Percentiles rank a stretch among this genome's conserved stretches.
These are phyloP conservation scores for Aspergillus felis DNA, from an alignment of 2,329 filamentous ascomycete species.

Conservation along the genomic window DNA sequence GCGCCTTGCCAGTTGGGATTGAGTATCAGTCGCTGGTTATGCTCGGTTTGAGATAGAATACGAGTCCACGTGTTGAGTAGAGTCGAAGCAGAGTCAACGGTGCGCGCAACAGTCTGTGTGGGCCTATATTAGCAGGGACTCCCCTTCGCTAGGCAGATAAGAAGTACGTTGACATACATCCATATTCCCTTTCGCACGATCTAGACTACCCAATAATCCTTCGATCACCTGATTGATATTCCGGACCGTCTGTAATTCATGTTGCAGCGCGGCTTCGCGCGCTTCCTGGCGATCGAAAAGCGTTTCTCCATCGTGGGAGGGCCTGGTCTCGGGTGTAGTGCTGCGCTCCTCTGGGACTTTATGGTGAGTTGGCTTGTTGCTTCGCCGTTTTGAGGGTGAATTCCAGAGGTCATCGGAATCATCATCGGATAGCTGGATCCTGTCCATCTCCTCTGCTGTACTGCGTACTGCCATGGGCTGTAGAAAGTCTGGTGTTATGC, in stretches of 20 bases:
- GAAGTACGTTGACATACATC: conserved; percentile 32
- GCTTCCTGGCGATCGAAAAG: conserved; percentile 62
- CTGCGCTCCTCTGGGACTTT: conserved; percentile 37
- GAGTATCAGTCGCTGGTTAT: conserved; percentile 88
- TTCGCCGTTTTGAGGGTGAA: conserved; percentile 47
- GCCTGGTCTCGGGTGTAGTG: conserved; percentile 24
- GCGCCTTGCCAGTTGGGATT: conserved; percentile 88
- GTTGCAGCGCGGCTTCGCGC: conserved; percentile 69
- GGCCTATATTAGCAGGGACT: not conserved
- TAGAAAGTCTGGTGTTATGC: not conserved
- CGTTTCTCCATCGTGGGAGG: conserved; percentile 46
- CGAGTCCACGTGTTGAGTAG: conserved; percentile 93
- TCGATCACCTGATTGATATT: conserved; percentile 88
- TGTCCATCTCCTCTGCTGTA: conserved; percentile 48
- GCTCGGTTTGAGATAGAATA: conserved; percentile 94
- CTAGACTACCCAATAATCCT: conserved; percentile 43
- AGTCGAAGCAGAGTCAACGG: conserved; percentile 81
- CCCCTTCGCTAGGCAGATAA: not conserved
- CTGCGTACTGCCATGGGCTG: conserved; percentile 30
- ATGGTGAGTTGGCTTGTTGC: conserved; percentile 27
- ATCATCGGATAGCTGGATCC: conserved; percentile 52
- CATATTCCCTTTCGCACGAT: conserved; percentile 48
- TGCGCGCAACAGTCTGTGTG: conserved; percentile 73
- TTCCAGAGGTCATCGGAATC: conserved; percentile 57
- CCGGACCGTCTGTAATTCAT: conserved; percentile 76